Evolutionary conservation across 2,329 filamentous ascomycete species (phyloP), one percentile per base, ranked within the genome.

Genomic region (Venturiaceae sp.): DNA sequence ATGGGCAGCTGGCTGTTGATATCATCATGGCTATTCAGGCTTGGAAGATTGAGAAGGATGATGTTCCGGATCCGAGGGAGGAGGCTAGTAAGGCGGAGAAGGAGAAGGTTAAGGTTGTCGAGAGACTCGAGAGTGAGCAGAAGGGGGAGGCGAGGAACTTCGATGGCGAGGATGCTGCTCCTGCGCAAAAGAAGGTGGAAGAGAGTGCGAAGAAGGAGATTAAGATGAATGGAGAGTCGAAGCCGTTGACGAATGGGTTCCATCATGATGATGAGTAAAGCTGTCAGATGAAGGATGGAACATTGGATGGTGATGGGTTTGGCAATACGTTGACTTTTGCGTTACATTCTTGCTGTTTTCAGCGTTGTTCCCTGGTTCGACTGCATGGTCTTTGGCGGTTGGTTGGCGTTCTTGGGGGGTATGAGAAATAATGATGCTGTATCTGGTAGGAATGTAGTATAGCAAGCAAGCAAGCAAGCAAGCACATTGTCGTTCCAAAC

Each of bases 1-100:
- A 82, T 62, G 79, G 79, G 0, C 76, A 80, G 64, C 66, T 82
- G 56, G 79, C 78, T 2, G 79, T 82, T 44, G 79, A 82, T 63
- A 75, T 82, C 59, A 80, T 82, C 62, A 67, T 73, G 33, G 72
- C 74, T 3, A 78, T 81, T 63, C 79, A 81, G 70, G 76, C 77
- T 62, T 82, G 79, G 79, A 69, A 76, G 44, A 67, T 82, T 37
- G 76, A 79, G 47, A 72, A 74, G 58, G 70, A 74, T 26, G 66
- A 67, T 19, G 73, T 82, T 16, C 79, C 79, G 8, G 78, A 81
- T 70, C 72, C 56, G 50, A 65, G 66, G 54, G 65, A 67, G 57
- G 61, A 65, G 28, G 60, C 59, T 5, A 57, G 33, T 16, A 63
- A 65, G 41, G 58, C 59, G 13, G 63, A 67, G 55, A 60, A 64